phyloP scores from a whole-genome alignment of 805 yeast species.

The Saccharomycopsis microspora region DNA sequence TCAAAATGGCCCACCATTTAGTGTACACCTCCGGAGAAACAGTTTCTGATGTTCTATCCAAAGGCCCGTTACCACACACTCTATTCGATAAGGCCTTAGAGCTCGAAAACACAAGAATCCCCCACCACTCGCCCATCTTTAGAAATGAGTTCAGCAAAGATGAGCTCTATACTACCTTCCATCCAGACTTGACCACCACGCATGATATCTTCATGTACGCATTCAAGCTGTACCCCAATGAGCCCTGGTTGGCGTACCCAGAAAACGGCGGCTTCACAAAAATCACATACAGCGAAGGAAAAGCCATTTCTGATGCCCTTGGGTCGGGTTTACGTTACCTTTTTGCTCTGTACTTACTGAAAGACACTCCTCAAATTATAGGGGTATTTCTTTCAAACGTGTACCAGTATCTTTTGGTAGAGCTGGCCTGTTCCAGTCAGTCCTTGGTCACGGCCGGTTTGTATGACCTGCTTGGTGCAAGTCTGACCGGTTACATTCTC shows the following conservation, averaged over 20 bases:
- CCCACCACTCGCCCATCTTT: constrained; percentile 35
- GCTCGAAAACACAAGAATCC: constrained; percentile 22
- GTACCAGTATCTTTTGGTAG: not conserved
- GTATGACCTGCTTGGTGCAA: not conserved
- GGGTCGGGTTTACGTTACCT: constrained; percentile 19
- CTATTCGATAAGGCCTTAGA: not conserved
- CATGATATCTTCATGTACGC: constrained; percentile 23
- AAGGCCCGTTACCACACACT: not conserved
- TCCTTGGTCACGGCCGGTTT: not conserved
- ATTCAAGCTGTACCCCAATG: constrained; percentile 17
- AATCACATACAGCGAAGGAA: constrained; percentile 1
- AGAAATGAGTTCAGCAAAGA: constrained; percentile 27
- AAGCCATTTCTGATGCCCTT: constrained; percentile 16
- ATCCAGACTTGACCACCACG: constrained; percentile 27
- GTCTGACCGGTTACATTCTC: not conserved
- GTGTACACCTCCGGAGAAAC: constrained; percentile 1
- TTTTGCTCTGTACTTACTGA: constrained; percentile 5
- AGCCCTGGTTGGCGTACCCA: constrained; percentile 22
- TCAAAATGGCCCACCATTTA: not conserved
- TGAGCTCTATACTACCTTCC: constrained; percentile 16
- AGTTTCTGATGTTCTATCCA: constrained; percentile 1
- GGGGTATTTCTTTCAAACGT: too few relatives aligned
- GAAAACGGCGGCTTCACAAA: constrained; percentile 19
- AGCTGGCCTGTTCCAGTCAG: not conserved
- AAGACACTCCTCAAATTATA: not conserved